phyloP scores from a whole-genome alignment of 768 basidiomycete genomes.

The Mycena vitilis region DNA sequence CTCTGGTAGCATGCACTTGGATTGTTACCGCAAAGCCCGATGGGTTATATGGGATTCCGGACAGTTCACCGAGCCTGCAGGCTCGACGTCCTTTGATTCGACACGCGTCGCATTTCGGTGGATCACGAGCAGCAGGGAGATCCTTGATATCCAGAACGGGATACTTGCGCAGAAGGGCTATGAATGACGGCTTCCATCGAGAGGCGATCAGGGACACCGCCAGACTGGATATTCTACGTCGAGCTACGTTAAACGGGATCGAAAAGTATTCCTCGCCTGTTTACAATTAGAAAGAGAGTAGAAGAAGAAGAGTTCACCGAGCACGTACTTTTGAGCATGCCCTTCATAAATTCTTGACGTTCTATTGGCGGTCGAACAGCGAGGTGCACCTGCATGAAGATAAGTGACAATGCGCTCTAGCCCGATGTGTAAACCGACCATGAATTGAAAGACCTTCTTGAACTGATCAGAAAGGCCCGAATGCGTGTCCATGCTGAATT shows the following conservation, averaged over 20 bases:
- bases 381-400: conserved; percentile 43
- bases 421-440: conserved; percentile 64
- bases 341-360: conserved; percentile 66
- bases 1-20: background rate
- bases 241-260: conserved; percentile 72
- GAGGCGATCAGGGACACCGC: conserved; percentile 84
- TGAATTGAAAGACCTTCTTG: conserved; percentile 89
- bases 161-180: conserved; percentile 69
- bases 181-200: conserved; percentile 84
- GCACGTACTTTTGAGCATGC: conserved; percentile 61
- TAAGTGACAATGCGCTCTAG: background rate
- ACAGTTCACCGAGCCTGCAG: conserved; percentile 71
- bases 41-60: conserved; percentile 77
- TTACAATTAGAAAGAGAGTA: conserved; percentile 39
- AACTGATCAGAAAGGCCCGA: conserved; percentile 84
- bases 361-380: conserved; percentile 68
- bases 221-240: conserved; percentile 76
- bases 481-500: conserved; percentile 85
- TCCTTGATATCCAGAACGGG: conserved; percentile 74
- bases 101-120: conserved; percentile 85
- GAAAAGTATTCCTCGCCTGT: conserved; percentile 74
- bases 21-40: conserved; percentile 71
- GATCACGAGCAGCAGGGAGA: conserved; percentile 48
- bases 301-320: background rate
- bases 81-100: conserved; percentile 56